Evolutionary conservation across 805 yeast genomes (phyloP).

Genomic region (Hanseniaspora clermontiae): DNA sequence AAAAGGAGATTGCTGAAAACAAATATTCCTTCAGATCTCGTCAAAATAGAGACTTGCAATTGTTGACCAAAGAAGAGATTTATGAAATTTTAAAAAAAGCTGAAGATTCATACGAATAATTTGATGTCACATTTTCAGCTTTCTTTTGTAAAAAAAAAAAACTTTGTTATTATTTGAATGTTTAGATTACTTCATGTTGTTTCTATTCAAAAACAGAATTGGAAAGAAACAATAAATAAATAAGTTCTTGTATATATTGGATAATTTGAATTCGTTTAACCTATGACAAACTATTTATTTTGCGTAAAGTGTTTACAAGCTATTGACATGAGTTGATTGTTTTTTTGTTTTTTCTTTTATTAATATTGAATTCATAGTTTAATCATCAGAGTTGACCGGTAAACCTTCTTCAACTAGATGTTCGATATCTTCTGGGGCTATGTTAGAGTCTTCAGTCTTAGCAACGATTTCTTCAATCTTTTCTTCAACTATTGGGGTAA

Average conservation of each 20-base stretch:
- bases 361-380: neutral
- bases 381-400: slow-evolving; percentile 12
- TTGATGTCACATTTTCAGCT: no score
- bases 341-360: neutral
- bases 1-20: slow-evolving; percentile 53
- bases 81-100: slow-evolving; percentile 40
- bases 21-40: slow-evolving; percentile 54
- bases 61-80: slow-evolving; percentile 39
- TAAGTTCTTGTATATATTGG: slow-evolving; percentile 28
- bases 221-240: neutral
- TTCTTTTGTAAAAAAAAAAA: no score
- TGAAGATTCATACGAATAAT: slow-evolving; percentile 30
- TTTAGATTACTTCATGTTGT: no score
- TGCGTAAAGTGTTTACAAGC: slow-evolving; percentile 21
- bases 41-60: slow-evolving; percentile 34
- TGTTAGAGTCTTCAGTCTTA: neutral
- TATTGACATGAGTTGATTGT: neutral
- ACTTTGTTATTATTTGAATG: no score
- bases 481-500: slow-evolving; percentile 15
- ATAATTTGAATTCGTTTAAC: neutral
- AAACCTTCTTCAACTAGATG: slow-evolving; percentile 10
- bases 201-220: no score
- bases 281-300: slow-evolving; percentile 18
- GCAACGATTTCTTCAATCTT: slow-evolving; percentile 18
- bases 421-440: neutral